Evolutionary conservation across 257 asterid species (phyloP), one percentile per base, ranked within the genome.

Genomic region (Solanum chmielewskii): DNA sequence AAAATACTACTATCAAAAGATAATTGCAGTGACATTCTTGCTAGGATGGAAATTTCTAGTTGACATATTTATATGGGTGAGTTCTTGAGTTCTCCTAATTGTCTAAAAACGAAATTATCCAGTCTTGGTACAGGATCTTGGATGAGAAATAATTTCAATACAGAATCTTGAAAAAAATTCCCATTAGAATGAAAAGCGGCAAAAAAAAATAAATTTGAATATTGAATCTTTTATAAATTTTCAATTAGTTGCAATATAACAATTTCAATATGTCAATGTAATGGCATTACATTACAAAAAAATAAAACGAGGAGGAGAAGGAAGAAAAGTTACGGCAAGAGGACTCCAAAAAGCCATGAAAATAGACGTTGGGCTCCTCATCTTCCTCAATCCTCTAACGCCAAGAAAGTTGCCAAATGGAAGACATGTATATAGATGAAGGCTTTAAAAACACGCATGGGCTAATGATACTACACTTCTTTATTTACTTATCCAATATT

Each of bases 291-390:
- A 20, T n/a, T 52, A 86, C 56, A 44, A 45, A 44, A 44, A 44
- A 11, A 25, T 25, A 11, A 56, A 23, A 23, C 12, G 11, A 44
- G 15, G 14, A 44, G 11, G 5, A 69, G 23, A 70, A 16, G 44
- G 35, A 71, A 42, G 84, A 33, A 82, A 47, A 23, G 31, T 88
- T 91, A 96, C 98, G n/a, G 98, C 93, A 47, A 96, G 76, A 68
- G 98, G 98, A 85, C 92, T 94, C 60, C 98, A 98, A 47, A 95
- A 95, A 14, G 94, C 96, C 95, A 95, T 93, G 84, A 95, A 95
- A 73, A 95, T 94, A 49, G 95, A 94, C 60, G 86, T 86, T 27
- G 98, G 97, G 87, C 86, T 90, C 89, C 93, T 91, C 95, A 86
- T 90, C 47, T 27, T 60, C 69, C 14, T 49, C 21, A 49, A 49